Conservation (phyloP, 2,329 filamentous ascomycete species). For the Camillea tinctor region DNA sequence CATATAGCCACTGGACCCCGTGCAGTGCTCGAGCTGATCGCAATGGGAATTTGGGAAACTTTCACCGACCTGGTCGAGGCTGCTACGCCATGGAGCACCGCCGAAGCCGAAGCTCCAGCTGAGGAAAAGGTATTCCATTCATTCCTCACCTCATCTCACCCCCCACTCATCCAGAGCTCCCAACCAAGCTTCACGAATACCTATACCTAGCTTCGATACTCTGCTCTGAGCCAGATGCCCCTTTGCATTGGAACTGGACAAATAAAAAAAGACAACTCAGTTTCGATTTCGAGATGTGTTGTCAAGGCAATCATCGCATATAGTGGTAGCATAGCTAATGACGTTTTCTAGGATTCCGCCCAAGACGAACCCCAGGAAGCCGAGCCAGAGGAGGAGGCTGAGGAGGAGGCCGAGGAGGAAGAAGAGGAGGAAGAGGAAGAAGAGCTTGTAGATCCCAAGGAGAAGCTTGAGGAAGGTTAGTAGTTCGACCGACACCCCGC, state of each 20-base stretch:
- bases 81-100: slow-evolving; percentile 62
- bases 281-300: background rate
- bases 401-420: slow-evolving; percentile 70
- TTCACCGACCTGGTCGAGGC: slow-evolving; percentile 64
- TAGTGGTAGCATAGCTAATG: slow-evolving; percentile 33
- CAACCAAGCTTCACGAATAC: too few relatives aligned
- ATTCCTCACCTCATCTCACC: slow-evolving; percentile 2
- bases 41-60: slow-evolving; percentile 67
- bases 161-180: slow-evolving; percentile 9
- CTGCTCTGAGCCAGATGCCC: too few relatives aligned
- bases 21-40: slow-evolving; percentile 38
- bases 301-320: background rate
- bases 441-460: slow-evolving; percentile 82
- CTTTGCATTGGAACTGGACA: too few relatives aligned
- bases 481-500: slow-evolving; percentile 42
- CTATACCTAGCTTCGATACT: too few relatives aligned
- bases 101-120: slow-evolving; percentile 66
- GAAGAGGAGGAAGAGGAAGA: slow-evolving; percentile 83
- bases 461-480: slow-evolving; percentile 88
- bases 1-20: slow-evolving; percentile 39
- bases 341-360: slow-evolving; percentile 46
- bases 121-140: slow-evolving; percentile 52
- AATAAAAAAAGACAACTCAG: background rate
- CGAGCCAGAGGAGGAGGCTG: slow-evolving; percentile 56
- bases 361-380: slow-evolving; percentile 49